Percentiles rank a stretch among this genome's conserved stretches.
phyloP scores from a whole-genome alignment of 768 basidiomycete species.

The Nevesoporus exiguus region DNA sequence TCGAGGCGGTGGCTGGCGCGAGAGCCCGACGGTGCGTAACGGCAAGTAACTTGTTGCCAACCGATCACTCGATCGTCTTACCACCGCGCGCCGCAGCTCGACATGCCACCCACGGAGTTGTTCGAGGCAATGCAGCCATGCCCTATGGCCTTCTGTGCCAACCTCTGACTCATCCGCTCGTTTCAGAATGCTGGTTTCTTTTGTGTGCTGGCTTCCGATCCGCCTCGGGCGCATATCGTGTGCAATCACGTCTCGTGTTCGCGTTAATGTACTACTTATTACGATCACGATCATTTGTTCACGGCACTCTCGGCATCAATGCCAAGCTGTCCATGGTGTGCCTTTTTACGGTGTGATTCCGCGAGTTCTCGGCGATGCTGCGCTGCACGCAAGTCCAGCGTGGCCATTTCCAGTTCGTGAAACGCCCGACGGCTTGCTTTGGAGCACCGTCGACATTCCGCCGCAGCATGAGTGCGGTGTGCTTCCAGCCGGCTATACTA shows the following conservation, averaged over 20 bases:
- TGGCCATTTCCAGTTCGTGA: constrained; percentile 59
- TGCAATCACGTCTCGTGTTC: constrained; percentile 60
- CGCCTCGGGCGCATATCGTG: constrained; percentile 60
- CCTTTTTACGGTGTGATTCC: constrained; percentile 57
- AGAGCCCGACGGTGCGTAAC: constrained; percentile 51
- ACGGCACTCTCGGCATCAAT: constrained; percentile 41
- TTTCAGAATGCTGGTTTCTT: constrained; percentile 62
- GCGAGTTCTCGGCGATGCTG: constrained; percentile 57
- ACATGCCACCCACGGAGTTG: constrained; percentile 58
- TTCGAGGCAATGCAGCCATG: constrained; percentile 73
- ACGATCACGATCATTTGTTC: constrained; percentile 25
- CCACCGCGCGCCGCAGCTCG: constrained; percentile 40
- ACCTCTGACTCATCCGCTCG: constrained; percentile 5
- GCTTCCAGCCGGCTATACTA: constrained; percentile 35
- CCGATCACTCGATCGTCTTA: constrained; percentile 12
- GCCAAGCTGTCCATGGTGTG: constrained; percentile 58
- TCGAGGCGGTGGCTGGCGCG: constrained; percentile 38
- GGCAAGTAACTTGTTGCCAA: constrained; percentile 35
- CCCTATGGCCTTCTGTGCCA: constrained; percentile 1
- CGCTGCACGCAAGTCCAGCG: constrained; percentile 56
- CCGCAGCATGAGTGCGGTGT: constrained; percentile 38
- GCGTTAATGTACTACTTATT: constrained; percentile 21
- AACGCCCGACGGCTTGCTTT: constrained; percentile 47
- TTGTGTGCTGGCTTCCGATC: constrained; percentile 66
- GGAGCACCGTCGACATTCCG: constrained; percentile 38